Evolutionary conservation across 805 yeast genomes (phyloP).

Genomic region (Candida nitratophila): DNA sequence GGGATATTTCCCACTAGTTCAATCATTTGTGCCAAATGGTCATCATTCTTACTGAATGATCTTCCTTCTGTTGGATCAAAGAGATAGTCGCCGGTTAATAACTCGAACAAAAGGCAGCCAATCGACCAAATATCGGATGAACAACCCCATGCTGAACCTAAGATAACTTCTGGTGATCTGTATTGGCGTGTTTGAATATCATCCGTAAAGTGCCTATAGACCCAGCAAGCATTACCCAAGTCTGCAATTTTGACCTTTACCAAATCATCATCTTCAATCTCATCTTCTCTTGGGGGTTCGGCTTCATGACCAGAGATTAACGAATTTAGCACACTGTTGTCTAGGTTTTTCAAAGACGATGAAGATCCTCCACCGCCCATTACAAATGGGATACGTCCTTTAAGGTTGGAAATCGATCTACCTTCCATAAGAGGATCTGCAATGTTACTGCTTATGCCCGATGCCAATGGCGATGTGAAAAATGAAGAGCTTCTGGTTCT

Average conservation of each 20-base stretch:
- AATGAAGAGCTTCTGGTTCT: constrained; percentile 37
- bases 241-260: constrained; percentile 87
- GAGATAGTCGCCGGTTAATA: constrained; percentile 88
- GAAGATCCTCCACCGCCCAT: neutral
- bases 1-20: constrained; percentile 41
- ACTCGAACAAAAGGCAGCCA: constrained; percentile 86
- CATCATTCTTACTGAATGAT: constrained; percentile 83
- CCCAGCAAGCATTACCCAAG: constrained; percentile 87
- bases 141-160: constrained; percentile 90
- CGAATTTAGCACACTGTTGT: constrained; percentile 15
- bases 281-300: constrained; percentile 30
- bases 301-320: constrained; percentile 19
- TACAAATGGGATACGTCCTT: neutral
- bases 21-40: constrained; percentile 91
- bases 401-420: constrained; percentile 2
- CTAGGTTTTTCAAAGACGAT: constrained; percentile 9
- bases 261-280: constrained; percentile 37
- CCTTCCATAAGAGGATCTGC: neutral
- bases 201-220: constrained; percentile 72
- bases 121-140: constrained; percentile 95
- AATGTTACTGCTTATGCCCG: constrained; percentile 9
- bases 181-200: constrained; percentile 91
- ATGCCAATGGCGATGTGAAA: constrained; percentile 19
- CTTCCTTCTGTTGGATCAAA: constrained; percentile 84
- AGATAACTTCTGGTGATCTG: constrained; percentile 80